Evolutionary conservation across 2,329 filamentous ascomycete genomes (phyloP), one percentile per base, ranked within the genome.

Genomic region (Fusarium domesticum): DNA sequence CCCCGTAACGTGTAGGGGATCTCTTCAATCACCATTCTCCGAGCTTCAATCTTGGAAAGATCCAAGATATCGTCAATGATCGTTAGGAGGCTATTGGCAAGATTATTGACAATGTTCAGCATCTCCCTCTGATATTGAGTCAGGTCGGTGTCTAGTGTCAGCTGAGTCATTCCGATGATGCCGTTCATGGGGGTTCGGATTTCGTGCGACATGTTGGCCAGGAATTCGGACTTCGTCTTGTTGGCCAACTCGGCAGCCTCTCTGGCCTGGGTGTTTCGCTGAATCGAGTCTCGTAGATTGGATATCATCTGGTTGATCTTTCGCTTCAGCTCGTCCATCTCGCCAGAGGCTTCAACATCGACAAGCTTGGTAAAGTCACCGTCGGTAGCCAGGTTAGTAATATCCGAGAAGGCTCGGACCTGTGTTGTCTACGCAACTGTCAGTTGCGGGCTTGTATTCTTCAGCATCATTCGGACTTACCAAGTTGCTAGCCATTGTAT

Each of bases 251-350:
- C 93, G 60, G 93, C 93, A 36, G 92, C 91, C 69, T 97, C 92
- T 68, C 93, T 87, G 45, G 93, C 93, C 55, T 91, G 89, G 3
- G 91, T 96, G 66, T 97, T 98, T 65, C 90, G 84, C 67, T 97
- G 91, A 57, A 98, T 96, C 76, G 88, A 95, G 70, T 97, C 93
- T 57, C 92, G 78, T 51, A 98, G 73, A 64, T 95, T 96, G 64
- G 88, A 93, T 41, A 97, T 91, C 93, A 98, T 98, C 73, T 95
- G 89, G 66, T 97, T 98, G 78, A 98, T 97, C 76, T 97, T 97
- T 61, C 91, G 84, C 72, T 98, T 98, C 59, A 98, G 77, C 68
- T 97, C 92, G 69, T 97, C 93, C 93, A 98, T 97, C 69, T 98
- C 93, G 53, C 93, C 93, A 11, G 92, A 96, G 16, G 93, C 93